phyloP scores from a whole-genome alignment of 441 rosid species.

The Cnidoscolus chayamansa region DNA sequence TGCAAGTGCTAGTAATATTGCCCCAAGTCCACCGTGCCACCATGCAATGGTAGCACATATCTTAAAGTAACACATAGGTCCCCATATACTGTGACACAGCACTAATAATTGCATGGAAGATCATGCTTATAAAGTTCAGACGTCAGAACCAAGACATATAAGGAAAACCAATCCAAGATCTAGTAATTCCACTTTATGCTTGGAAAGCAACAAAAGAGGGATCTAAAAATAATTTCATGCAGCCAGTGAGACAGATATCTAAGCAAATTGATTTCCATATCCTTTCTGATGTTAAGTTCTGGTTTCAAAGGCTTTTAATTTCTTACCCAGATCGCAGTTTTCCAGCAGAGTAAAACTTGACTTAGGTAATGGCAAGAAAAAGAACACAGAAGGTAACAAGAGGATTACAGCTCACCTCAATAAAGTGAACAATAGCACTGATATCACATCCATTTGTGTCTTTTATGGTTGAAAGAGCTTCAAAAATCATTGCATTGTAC shows the following conservation, averaged over 20 bases:
- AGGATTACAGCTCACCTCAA: conserved; percentile 53
- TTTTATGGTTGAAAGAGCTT: conserved; percentile 57
- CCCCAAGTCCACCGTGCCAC: not conserved
- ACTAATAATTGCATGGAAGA: not conserved
- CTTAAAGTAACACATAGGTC: not conserved
- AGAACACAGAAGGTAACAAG: not conserved
- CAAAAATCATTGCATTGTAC: conserved; percentile 65
- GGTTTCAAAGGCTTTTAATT: not conserved
- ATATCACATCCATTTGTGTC: conserved; percentile 56
- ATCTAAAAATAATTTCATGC: conserved; percentile 1
- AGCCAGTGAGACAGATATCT: not conserved
- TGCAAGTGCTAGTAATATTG: not conserved
- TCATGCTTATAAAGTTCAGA: not conserved
- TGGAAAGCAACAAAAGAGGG: not conserved
- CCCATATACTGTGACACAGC: not conserved
- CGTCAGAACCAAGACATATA: not conserved
- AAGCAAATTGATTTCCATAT: not conserved
- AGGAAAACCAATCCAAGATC: not conserved
- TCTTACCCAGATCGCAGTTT: not conserved
- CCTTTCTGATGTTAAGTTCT: not conserved
- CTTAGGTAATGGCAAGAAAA: not conserved
- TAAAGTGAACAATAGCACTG: conserved; percentile 49
- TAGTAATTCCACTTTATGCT: not conserved
- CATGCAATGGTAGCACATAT: not conserved
- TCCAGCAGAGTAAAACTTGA: not conserved